Percentiles rank a stretch among this genome's conserved stretches.
These are phyloP conservation scores for Pouteria glomerata DNA, from an alignment of 148 eudicot species.

Conservation along the genomic window DNA sequence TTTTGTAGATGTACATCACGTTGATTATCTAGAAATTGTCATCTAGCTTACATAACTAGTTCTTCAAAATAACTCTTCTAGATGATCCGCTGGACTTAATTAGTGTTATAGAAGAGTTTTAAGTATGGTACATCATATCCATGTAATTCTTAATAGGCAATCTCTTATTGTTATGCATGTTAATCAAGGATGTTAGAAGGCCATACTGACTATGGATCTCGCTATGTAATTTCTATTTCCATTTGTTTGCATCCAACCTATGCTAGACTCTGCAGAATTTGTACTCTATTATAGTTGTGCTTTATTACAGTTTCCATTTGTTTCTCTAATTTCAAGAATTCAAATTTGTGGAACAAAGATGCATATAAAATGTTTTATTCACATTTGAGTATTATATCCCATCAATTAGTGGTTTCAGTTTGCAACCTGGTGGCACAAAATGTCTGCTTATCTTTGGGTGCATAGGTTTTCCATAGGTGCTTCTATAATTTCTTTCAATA, in stretches of 20 bases:
- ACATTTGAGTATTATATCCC: not conserved
- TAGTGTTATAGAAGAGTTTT: not conserved
- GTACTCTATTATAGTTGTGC: not conserved
- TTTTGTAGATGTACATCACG: no score
- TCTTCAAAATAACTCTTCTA: not conserved
- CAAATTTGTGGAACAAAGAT: not conserved
- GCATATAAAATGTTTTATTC: not conserved
- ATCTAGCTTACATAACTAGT: not conserved
- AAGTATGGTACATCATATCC: not conserved
- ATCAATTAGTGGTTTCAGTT: not conserved
- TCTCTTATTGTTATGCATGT: not conserved
- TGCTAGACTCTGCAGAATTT: not conserved
- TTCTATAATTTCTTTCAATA: not conserved
- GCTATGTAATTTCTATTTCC: not conserved
- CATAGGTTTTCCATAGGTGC: not conserved
- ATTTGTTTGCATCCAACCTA: not conserved
- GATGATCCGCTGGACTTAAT: not conserved
- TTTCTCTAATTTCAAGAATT: not conserved
- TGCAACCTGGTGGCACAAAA: not conserved
- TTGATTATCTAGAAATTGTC: no score
- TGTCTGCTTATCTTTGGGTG: not conserved
- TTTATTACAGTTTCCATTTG: not conserved
- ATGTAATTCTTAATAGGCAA: not conserved
- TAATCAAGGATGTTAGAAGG: not conserved
- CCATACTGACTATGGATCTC: not conserved